phyloP scores from a whole-genome alignment of 495 filamentous ascomycete species.

The Penicillium robsamsonii region DNA sequence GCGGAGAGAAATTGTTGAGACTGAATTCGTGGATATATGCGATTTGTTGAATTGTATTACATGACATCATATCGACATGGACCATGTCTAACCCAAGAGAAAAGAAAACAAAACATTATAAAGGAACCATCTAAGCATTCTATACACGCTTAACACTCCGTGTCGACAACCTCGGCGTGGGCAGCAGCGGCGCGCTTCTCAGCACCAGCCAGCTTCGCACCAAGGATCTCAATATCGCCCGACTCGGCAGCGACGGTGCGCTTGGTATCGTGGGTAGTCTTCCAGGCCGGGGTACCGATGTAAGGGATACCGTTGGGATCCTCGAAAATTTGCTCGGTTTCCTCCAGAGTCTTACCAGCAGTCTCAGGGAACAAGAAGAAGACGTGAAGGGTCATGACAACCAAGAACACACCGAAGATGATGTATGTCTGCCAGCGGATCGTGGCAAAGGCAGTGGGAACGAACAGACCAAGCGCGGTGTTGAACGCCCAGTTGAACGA shows the following conservation, averaged over 20 bases:
- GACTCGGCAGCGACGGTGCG: conserved; percentile 26
- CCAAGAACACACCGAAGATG: conserved; percentile 72
- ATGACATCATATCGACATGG: conserved; percentile 8
- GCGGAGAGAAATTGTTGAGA: neutral
- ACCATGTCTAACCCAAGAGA: neutral
- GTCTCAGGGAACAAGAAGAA: conserved; percentile 83
- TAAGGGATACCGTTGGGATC: conserved; percentile 57
- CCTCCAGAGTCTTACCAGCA: conserved; percentile 75
- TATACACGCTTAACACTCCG: neutral
- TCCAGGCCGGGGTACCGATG: conserved; percentile 68
- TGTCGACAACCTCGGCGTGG: conserved; percentile 17
- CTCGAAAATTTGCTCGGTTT: conserved; percentile 69
- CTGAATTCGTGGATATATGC: neutral
- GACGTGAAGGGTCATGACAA: conserved; percentile 65
- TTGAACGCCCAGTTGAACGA: conserved; percentile 77
- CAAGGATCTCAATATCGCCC: conserved; percentile 28
- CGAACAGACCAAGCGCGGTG: conserved; percentile 73
- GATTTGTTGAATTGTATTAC: conserved; percentile 2
- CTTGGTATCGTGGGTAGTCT: conserved; percentile 44
- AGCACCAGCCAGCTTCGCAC: conserved; percentile 20
- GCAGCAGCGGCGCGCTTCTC: conserved; percentile 20
- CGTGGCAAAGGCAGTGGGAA: conserved; percentile 64
- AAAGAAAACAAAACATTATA: neutral
- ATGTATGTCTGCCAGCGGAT: conserved; percentile 74
- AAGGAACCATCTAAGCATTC: neutral